Conservation (phyloP, 2,329 filamentous ascomycete genomes). For the Rhynchosporium secalis region DNA sequence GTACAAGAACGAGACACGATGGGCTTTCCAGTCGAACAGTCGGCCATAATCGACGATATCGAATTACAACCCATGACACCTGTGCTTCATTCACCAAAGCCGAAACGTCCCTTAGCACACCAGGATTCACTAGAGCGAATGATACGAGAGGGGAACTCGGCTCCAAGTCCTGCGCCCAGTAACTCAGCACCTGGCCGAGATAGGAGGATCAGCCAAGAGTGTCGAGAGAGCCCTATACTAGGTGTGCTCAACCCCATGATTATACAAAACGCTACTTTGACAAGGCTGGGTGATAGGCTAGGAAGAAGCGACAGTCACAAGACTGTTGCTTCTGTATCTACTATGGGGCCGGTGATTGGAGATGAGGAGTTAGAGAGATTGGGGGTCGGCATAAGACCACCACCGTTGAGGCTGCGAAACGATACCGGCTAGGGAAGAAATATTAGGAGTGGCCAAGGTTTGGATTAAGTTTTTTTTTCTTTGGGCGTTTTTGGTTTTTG, state of each 20-base stretch:
- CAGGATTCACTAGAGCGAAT: conserved; percentile 26
- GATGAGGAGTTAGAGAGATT: conserved; percentile 33
- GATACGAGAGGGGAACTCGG: conserved; percentile 15
- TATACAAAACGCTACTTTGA: conserved; percentile 7
- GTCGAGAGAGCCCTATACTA: conserved; percentile 24
- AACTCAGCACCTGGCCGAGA: conserved; percentile 12
- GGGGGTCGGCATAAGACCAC: conserved; percentile 26
- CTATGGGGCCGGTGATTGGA: conserved; percentile 26
- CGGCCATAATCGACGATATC: conserved; percentile 10
- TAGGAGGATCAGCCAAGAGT: conserved; percentile 16
- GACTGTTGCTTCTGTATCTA: conserved; percentile 28
- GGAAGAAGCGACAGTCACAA: conserved; percentile 26
- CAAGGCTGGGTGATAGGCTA: conserved; percentile 13
- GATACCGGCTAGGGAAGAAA: background rate
- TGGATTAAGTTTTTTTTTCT: background rate
- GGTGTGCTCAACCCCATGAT: conserved; percentile 12
- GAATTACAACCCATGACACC: conserved; percentile 14
- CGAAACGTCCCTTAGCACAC: conserved; percentile 21
- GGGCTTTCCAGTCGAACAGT: conserved; percentile 28
- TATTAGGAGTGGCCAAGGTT: background rate
- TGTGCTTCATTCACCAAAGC: conserved; percentile 21
- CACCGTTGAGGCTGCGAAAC: conserved; percentile 3
- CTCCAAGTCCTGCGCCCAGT: conserved; percentile 17
- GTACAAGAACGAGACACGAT: conserved; percentile 30
- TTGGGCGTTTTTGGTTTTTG: conserved; percentile 6